Conservation (phyloP, 768 basidiomycete species). For the Auricularia cornea region DNA sequence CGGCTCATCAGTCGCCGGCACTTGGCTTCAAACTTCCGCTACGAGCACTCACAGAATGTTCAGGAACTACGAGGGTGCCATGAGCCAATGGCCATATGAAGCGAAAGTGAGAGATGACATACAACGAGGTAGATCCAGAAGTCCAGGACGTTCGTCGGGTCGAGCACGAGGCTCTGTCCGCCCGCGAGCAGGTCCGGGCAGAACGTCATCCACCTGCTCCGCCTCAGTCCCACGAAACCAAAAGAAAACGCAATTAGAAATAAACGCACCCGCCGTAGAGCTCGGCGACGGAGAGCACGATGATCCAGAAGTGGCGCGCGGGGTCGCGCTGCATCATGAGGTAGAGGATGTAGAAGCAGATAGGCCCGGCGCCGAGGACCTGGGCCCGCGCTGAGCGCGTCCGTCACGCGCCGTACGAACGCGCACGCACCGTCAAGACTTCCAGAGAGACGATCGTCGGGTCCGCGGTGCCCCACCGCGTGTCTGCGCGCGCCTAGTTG, state of each 20-base stretch:
- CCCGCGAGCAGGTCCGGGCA: conserved; percentile 80
- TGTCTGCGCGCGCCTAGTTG: conserved; percentile 65
- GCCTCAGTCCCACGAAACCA: too few relatives aligned
- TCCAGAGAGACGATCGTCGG: conserved; percentile 77
- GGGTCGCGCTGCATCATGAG: conserved; percentile 58
- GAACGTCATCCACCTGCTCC: conserved; percentile 67
- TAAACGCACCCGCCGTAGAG: conserved; percentile 45
- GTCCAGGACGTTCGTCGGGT: conserved; percentile 60
- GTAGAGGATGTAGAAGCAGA: conserved; percentile 64
- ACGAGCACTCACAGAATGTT: conserved; percentile 67
- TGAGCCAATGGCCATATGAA: too few relatives aligned
- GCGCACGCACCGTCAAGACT: conserved; percentile 68
- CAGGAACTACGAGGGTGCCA: too few relatives aligned
- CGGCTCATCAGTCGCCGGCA: not conserved
- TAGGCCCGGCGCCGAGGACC: conserved; percentile 17
- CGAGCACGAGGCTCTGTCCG: conserved; percentile 47
- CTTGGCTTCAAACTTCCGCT: conserved; percentile 40
- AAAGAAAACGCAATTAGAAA: too few relatives aligned
- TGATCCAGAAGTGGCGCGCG: conserved; percentile 65
- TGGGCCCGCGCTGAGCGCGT: too few relatives aligned
- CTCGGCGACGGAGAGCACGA: conserved; percentile 67
- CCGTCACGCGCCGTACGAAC: too few relatives aligned
- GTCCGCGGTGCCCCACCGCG: conserved; percentile 74
- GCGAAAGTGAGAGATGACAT: too few relatives aligned
- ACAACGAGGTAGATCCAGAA: conserved; percentile 58